Evolutionary conservation across 768 basidiomycete genomes (phyloP).

Genomic region (Cystofilobasidium capitatum): DNA sequence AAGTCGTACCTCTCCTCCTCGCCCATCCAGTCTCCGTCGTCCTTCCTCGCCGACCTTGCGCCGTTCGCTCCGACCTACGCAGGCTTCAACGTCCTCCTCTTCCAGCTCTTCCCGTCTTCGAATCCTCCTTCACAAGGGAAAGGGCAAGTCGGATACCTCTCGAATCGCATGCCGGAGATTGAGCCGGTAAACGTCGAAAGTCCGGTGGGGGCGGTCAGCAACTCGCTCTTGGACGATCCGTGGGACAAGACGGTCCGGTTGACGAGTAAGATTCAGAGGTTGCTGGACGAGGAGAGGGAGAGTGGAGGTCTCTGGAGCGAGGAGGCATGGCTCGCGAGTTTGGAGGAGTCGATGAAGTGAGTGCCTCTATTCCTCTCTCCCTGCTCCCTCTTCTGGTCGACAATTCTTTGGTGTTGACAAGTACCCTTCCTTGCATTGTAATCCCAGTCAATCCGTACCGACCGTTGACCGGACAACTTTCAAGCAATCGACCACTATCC

Average conservation of each 20-base stretch:
- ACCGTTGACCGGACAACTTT: constrained; percentile 3
- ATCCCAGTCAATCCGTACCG: background rate
- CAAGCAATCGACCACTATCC: constrained; percentile 3
- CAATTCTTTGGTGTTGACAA: too few species aligned
- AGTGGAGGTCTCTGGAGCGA: background rate
- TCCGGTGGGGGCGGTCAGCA: constrained; percentile 9
- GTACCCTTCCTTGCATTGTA: background rate
- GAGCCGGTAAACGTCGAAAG: background rate
- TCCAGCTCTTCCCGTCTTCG: constrained; percentile 12
- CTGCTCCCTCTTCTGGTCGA: background rate
- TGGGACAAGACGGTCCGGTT: constrained; percentile 16
- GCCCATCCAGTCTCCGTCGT: background rate
- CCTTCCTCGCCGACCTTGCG: background rate
- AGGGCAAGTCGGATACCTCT: constrained; percentile 12
- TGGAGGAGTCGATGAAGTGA: constrained; percentile 20
- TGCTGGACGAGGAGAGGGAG: constrained; percentile 5
- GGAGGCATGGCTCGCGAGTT: constrained; percentile 3
- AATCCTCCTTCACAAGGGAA: background rate
- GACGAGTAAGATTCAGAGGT: background rate
- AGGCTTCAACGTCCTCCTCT: constrained; percentile 23
- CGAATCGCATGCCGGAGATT: constrained; percentile 2
- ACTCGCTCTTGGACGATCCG: constrained; percentile 18
- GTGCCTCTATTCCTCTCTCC: background rate
- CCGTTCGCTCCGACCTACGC: constrained; percentile 1
- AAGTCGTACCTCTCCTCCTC: constrained; percentile 6